Conservation (phyloP, 1,284 basidiomycete genomes). For the Leccinum variabile region DNA sequence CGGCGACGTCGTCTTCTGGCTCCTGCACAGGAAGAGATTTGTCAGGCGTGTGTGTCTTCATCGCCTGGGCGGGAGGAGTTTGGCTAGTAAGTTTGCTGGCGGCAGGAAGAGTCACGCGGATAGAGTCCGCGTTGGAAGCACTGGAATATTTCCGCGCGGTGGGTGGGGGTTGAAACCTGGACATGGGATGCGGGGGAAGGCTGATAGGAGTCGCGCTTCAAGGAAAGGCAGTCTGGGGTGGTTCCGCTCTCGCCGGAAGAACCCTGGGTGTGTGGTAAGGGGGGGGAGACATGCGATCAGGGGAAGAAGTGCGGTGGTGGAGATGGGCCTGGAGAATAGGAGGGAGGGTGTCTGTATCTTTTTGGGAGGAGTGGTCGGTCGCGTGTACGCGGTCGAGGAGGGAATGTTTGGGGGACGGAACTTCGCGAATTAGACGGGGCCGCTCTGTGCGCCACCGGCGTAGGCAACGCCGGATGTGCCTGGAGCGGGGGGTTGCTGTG, state of each 20-base stretch:
- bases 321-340: conserved; percentile 44
- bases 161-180: conserved; percentile 33
- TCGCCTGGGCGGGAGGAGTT: conserved; percentile 56
- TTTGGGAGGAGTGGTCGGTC: conserved; percentile 41
- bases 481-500: conserved; percentile 37
- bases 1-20: conserved; percentile 58
- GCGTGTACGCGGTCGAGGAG: conserved; percentile 40
- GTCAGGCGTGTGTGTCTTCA: conserved; percentile 63
- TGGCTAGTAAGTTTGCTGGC: conserved; percentile 47
- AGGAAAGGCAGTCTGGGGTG: conserved; percentile 44
- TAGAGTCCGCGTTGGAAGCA: conserved; percentile 34
- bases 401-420: conserved; percentile 46
- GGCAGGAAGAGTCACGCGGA: conserved; percentile 46
- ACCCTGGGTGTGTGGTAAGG: conserved; percentile 40
- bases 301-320: conserved; percentile 37
- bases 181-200: conserved; percentile 20
- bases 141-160: conserved; percentile 39
- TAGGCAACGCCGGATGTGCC: conserved; percentile 50
- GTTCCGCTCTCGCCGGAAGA: conserved; percentile 54
- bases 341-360: conserved; percentile 45
- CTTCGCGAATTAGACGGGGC: conserved; percentile 35
- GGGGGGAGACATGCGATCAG: conserved; percentile 53
- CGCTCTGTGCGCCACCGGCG: conserved; percentile 47
- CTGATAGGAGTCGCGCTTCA: conserved; percentile 50
- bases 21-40: conserved; percentile 75